Base-by-base conservation (phyloP, 345 rosid genomes). In the Tarenaya hassleriana region DNA sequence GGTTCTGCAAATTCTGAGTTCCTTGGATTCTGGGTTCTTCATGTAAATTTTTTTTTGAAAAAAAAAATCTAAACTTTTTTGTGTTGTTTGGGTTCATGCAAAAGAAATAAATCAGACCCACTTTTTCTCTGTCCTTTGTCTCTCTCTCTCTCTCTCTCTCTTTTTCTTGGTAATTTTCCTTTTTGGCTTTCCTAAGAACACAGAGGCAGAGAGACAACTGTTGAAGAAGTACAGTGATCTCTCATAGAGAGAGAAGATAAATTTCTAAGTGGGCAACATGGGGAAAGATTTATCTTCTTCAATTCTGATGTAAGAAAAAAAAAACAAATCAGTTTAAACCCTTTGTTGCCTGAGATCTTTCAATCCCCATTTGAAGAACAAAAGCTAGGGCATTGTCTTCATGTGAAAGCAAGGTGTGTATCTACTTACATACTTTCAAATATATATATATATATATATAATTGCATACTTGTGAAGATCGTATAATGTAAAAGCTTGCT, bases 11-110 rank as follows among this genome's bases (percentile, higher is more conserved):
- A 64, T 63, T 71, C 69, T 72, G 72, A 63, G 78, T 72, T 77
- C 64, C 77, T 83, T 81, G 86, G 90, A 67, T 48, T 61, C 75
- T 69, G 83, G 66, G 57, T 56, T 71, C 63, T 69, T 48, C 71
- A 65, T 70, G 56, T 66, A 65, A 64, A 56, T 58, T 55, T 58
- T 15, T 44, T 10, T 57, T 44, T 45, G 47, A 59, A 61, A 5
- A 43, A 18, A 37, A 50, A 46, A 29, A 29, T 57, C 43, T 27
- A 32, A 41, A 41, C 52, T 29, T 53, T 66, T 60, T 47, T 39
- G 42, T 38, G 15, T 46, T 45, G 45, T 76, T 68, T 62, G 60
- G 59, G 65, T 75, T 75, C 82, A 64, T 80, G 76, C 82, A 73
- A 76, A 72, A 66, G 29, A 72, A 68, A 54, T 57, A 66, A 27